Evolutionary conservation across 2,329 filamentous ascomycete genomes (phyloP).

Genomic region (Phyllosticta citriasiana): DNA sequence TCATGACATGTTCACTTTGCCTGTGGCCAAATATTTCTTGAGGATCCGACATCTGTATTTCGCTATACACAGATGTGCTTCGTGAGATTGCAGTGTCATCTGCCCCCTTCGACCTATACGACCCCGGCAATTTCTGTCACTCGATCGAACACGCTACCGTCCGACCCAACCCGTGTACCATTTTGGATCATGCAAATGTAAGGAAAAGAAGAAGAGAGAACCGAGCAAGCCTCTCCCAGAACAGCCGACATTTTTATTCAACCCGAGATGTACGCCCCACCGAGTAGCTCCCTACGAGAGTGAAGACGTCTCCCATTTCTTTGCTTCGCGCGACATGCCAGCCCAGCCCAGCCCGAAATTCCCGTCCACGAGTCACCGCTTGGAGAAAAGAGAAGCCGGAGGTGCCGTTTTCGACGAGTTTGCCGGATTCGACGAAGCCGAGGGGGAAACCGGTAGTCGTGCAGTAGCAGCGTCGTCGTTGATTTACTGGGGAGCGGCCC

Average conservation of each 20-base stretch:
- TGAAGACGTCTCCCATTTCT: conserved; percentile 1
- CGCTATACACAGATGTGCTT: conserved; percentile 11
- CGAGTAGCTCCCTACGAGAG: not conserved
- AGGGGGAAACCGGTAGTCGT: not conserved
- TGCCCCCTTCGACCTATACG: conserved; percentile 35
- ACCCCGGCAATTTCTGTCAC: conserved; percentile 41
- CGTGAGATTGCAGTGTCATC: conserved; percentile 15
- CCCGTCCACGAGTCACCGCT: not conserved
- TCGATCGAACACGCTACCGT: conserved; percentile 40
- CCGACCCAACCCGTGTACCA: conserved; percentile 28
- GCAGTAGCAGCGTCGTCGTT: not conserved
- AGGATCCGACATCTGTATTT: conserved; percentile 10
- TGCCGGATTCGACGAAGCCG: not conserved
- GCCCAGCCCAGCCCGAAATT: not conserved
- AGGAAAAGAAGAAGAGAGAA: conserved; percentile 6
- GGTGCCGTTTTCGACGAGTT: not conserved
- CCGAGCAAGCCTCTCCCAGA: conserved; percentile 3
- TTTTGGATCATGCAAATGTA: conserved; percentile 9
- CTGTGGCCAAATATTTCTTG: not conserved
- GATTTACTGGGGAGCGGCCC: conserved; percentile 10
- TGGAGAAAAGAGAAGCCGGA: not conserved
- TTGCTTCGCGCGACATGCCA: not conserved
- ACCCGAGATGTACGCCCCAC: conserved; percentile 10
- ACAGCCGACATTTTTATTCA: not conserved
- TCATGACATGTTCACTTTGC: no score